Conservation (phyloP, 1,284 basidiomycete genomes). For the Tilletia walkeri region DNA sequence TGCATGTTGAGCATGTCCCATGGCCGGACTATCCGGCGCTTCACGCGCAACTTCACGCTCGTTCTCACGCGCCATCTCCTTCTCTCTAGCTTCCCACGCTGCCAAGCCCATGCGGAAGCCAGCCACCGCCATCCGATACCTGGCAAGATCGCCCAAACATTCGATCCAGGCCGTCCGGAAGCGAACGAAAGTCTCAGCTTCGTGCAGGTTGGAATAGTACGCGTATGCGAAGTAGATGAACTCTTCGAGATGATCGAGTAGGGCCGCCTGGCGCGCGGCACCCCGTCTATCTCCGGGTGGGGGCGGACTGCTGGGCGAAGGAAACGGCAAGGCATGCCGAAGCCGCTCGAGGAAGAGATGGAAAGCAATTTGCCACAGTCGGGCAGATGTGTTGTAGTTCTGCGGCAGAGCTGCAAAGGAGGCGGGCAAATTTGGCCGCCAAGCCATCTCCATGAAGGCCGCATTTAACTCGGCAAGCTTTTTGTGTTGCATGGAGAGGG, state of each 20-base stretch:
- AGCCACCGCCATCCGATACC: conserved; percentile 90
- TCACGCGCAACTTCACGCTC: conserved; percentile 25
- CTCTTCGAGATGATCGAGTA: conserved; percentile 74
- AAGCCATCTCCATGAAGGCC: conserved; percentile 78
- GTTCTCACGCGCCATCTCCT: conserved; percentile 7
- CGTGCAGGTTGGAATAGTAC: conserved; percentile 85
- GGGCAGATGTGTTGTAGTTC: conserved; percentile 90
- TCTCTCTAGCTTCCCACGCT: conserved; percentile 14
- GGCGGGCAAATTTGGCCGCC: conserved; percentile 79
- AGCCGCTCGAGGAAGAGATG: conserved; percentile 85
- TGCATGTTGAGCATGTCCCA: not conserved
- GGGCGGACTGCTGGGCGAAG: conserved; percentile 20
- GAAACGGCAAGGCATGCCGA: conserved; percentile 70
- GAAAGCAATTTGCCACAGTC: conserved; percentile 88
- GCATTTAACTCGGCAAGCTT: conserved; percentile 86
- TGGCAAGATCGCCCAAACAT: conserved; percentile 88
- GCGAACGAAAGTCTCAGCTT: conserved; percentile 69
- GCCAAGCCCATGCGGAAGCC: conserved; percentile 36
- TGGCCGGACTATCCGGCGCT: not conserved
- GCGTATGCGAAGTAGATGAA: conserved; percentile 94
- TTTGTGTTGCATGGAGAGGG: conserved; percentile 33
- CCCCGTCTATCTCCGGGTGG: conserved; percentile 18
- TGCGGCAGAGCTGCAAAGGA: conserved; percentile 83
- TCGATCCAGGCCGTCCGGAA: conserved; percentile 89
- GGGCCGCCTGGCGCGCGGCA: conserved; percentile 33